Percentiles rank a stretch among this genome's conserved stretches.
These are phyloP conservation scores for Albophoma yamanashiensis DNA, from an alignment of 2,329 filamentous ascomycete species.

Conservation along the genomic window DNA sequence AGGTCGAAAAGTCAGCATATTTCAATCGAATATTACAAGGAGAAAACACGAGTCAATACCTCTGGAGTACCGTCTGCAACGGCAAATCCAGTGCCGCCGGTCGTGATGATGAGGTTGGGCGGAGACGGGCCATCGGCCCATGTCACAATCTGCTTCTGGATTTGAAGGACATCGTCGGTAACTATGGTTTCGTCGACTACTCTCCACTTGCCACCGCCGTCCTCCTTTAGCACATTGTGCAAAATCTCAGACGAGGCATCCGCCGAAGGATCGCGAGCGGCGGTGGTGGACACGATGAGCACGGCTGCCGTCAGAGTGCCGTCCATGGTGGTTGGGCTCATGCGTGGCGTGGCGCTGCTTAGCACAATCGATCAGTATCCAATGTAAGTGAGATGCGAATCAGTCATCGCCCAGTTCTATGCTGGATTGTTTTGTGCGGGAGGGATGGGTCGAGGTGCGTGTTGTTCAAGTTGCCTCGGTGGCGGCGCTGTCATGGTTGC, in stretches of 20 bases:
- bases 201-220: constrained; percentile 62
- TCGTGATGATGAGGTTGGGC: constrained; percentile 73
- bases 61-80: constrained; percentile 79
- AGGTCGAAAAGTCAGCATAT: neutral
- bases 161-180: constrained; percentile 61
- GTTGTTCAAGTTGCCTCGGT: neutral
- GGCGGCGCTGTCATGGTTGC: neutral
- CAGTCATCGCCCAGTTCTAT: neutral
- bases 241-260: constrained; percentile 64
- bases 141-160: constrained; percentile 59
- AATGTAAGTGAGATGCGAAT: neutral
- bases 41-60: constrained; percentile 30
- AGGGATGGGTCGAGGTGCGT: neutral
- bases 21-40: neutral
- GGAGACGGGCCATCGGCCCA: constrained; percentile 61
- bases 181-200: constrained; percentile 64
- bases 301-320: constrained; percentile 59
- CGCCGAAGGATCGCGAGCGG: constrained; percentile 64
- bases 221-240: constrained; percentile 54
- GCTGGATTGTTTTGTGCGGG: neutral
- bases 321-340: constrained; percentile 12
- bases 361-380: neutral
- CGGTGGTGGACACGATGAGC: constrained; percentile 85
- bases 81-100: constrained; percentile 89
- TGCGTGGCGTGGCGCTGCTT: neutral